These are phyloP conservation scores for Selaginella tamariscina DNA, from an alignment of 75 land plant species.

Conservation along the genomic window DNA sequence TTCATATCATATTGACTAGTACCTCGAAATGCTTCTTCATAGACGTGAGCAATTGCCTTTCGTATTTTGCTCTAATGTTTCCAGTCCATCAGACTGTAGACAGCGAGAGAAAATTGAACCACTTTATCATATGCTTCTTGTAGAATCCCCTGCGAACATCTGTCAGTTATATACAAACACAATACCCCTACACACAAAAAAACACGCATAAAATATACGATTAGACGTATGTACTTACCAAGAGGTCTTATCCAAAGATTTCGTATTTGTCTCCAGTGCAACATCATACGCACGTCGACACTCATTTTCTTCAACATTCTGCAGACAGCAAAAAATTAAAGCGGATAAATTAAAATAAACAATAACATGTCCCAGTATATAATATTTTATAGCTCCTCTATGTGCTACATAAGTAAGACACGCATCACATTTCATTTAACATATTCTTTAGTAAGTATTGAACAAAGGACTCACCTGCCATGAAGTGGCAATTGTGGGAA, in stretches of 20 bases:
- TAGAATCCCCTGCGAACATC: constrained; percentile 49
- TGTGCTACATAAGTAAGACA: too few species aligned
- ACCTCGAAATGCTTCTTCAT: constrained; percentile 82
- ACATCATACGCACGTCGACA: constrained; percentile 78
- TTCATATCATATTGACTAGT: background rate
- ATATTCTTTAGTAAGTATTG: background rate
- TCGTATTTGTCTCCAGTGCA: constrained; percentile 60
- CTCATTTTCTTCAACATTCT: constrained; percentile 99
- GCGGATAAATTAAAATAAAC: constrained; percentile 7
- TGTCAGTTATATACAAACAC: too few species aligned
- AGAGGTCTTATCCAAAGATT: constrained; percentile 76
- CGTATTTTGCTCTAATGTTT: constrained; percentile 64
- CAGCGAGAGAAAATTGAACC: constrained; percentile 45
- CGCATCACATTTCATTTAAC: background rate
- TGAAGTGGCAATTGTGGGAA: constrained; percentile 91
- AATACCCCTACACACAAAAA: too few species aligned
- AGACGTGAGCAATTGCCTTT: constrained; percentile 47
- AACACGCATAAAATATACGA: background rate
- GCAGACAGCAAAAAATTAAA: constrained; percentile 10
- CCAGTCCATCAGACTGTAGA: constrained; percentile 74
- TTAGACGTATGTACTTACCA: constrained; percentile 15
- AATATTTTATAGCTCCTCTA: background rate
- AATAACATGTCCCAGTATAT: background rate
- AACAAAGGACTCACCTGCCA: constrained; percentile 66
- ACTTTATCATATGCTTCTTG: constrained; percentile 82